Percentiles rank a stretch among this genome's conserved stretches.
phyloP scores from a whole-genome alignment of 2,329 filamentous ascomycete species.

The Scedosporium dehoogii region DNA sequence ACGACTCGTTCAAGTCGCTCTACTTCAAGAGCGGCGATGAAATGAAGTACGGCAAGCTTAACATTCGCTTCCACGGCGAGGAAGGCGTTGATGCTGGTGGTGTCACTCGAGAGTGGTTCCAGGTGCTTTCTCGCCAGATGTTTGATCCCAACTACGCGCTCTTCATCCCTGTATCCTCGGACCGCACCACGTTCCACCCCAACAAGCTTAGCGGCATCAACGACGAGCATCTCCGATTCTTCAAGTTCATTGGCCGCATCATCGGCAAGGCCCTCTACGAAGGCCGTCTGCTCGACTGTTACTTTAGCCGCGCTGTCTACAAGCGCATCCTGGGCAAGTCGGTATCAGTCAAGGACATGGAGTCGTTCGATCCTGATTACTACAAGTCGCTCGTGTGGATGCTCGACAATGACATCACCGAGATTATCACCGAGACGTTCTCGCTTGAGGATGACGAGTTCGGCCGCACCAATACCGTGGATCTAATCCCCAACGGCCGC shows the following conservation, averaged over 20 bases:
- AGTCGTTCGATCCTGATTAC: constrained; percentile 95
- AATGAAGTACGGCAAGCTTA: constrained; percentile 98
- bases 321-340: constrained; percentile 92
- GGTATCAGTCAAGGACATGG: constrained; percentile 98
- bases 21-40: constrained; percentile 96
- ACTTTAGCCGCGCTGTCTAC: constrained; percentile 98
- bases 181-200: constrained; percentile 96
- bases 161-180: constrained; percentile 92
- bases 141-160: constrained; percentile 97
- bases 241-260: constrained; percentile 98
- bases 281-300: constrained; percentile 89
- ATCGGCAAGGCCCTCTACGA: constrained; percentile 98
- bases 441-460: constrained; percentile 91
- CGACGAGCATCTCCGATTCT: constrained; percentile 91
- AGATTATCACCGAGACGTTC: constrained; percentile 94
- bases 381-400: constrained; percentile 99
- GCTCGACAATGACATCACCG: constrained; percentile 95
- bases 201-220: constrained; percentile 93
- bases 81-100: constrained; percentile 97
- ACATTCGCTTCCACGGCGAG: constrained; percentile 93
- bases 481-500: constrained; percentile 77
- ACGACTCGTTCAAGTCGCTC: constrained; percentile 95
- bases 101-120: constrained; percentile 98
- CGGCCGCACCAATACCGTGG: constrained; percentile 76
- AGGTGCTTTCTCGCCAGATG: constrained; percentile 94